Evolutionary conservation across 208 protist species (phyloP).

Genomic region (Herpetomonas tarakana): DNA sequence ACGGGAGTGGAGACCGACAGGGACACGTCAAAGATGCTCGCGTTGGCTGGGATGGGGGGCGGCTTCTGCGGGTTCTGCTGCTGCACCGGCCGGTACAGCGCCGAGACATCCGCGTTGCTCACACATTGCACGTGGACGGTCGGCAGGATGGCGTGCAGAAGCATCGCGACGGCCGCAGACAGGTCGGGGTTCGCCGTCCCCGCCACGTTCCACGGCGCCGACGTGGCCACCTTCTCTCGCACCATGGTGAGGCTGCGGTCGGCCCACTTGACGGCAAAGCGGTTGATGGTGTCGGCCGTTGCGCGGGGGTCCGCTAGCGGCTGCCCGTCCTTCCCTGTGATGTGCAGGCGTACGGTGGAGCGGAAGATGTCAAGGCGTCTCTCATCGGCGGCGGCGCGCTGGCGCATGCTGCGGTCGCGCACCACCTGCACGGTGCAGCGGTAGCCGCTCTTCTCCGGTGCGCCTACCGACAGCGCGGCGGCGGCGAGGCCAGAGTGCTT

Average conservation of each 20-base stretch:
- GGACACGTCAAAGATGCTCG: constrained; percentile 7
- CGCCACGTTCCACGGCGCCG: constrained; percentile 35
- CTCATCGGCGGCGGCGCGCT: constrained; percentile 17
- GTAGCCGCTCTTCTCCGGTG: constrained; percentile 39
- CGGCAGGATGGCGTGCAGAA: constrained; percentile 38
- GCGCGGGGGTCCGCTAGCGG: constrained; percentile 17
- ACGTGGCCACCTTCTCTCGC: constrained; percentile 16
- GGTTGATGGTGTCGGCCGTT: constrained; percentile 18
- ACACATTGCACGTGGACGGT: constrained; percentile 17
- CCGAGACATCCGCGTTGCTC: constrained; percentile 5
- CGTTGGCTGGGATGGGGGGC: background rate
- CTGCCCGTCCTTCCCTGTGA: constrained; percentile 10
- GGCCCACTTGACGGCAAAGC: constrained; percentile 15
- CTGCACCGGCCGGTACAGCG: constrained; percentile 9
- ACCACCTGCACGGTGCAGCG: constrained; percentile 18
- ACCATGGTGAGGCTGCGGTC: constrained; percentile 8
- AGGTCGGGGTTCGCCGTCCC: constrained; percentile 22
- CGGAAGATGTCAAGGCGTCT: constrained; percentile 34
- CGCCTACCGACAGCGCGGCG: constrained; percentile 23
- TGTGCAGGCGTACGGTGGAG: constrained; percentile 21
- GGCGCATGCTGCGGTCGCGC: constrained; percentile 25
- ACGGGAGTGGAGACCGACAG: constrained; percentile 25
- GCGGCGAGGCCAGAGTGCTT: constrained; percentile 26
- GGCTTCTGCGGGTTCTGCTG: constrained; percentile 7
- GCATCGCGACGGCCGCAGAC: constrained; percentile 38